Evolutionary conservation across 2,329 filamentous ascomycete genomes (phyloP).

Genomic region (Neurospora sp.): DNA sequence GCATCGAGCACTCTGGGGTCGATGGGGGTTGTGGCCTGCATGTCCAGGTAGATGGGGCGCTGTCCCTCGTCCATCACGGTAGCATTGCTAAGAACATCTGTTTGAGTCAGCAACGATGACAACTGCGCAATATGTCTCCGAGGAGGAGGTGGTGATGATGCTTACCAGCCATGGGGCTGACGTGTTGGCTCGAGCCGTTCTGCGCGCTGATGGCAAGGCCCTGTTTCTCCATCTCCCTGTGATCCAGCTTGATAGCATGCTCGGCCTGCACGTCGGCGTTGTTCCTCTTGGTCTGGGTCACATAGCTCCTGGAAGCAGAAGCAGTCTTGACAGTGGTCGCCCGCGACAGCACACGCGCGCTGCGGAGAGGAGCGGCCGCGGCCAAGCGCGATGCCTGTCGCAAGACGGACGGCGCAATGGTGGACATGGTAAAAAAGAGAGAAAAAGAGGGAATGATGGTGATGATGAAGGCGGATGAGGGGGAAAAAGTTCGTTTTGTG

Average conservation of each 20-base stretch:
- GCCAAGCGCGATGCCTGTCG: conserved; percentile 62
- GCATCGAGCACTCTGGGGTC: conserved; percentile 92
- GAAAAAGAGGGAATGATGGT: not conserved
- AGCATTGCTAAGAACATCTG: conserved; percentile 79
- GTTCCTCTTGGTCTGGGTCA: conserved; percentile 71
- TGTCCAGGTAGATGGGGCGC: conserved; percentile 93
- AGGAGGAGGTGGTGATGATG: conserved; percentile 15
- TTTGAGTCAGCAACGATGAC: conserved; percentile 1
- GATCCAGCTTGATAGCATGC: conserved; percentile 76
- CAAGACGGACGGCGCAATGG: conserved; percentile 56
- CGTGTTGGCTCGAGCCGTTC: conserved; percentile 53
- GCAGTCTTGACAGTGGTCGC: conserved; percentile 20
- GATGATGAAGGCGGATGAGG: conserved; percentile 1
- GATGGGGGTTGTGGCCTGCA: conserved; percentile 93
- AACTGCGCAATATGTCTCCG: conserved; percentile 2
- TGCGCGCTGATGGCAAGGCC: conserved; percentile 43
- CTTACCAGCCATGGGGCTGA: conserved; percentile 68
- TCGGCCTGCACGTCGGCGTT: conserved; percentile 75
- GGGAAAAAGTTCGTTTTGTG: conserved; percentile 6
- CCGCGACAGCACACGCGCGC: conserved; percentile 24
- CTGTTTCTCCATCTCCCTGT: conserved; percentile 65
- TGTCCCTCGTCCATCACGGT: conserved; percentile 88
- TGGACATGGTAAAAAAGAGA: conserved; percentile 41
- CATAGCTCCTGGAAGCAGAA: conserved; percentile 50
- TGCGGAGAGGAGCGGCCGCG: conserved; percentile 25